A percentile compares a stretch with the other conserved stretches of the same genome.
phyloP scores from a whole-genome alignment of 2,329 filamentous ascomycete genomes.

The Zopfia rhizophila region DNA sequence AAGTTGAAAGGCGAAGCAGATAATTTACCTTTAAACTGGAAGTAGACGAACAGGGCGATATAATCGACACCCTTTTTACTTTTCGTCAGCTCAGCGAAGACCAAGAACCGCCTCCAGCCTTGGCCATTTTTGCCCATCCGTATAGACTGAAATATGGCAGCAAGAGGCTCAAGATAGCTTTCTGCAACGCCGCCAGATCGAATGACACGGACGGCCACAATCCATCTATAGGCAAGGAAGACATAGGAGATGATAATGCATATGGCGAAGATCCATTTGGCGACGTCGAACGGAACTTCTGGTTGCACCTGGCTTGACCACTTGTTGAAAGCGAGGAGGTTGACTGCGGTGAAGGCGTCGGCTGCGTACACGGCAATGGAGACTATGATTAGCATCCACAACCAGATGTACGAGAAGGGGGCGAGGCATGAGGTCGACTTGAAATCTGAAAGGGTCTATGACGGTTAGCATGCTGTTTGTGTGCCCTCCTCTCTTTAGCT shows the following conservation, averaged over 20 bases:
- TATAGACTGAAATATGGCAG: slow-evolving; percentile 84
- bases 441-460: slow-evolving; percentile 74
- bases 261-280: slow-evolving; percentile 93
- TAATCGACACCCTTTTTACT: slow-evolving; percentile 92
- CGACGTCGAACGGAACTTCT: slow-evolving; percentile 77
- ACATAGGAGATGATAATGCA: slow-evolving; percentile 93
- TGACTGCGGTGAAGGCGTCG: slow-evolving; percentile 93
- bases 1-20: neutral
- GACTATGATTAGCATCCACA: slow-evolving; percentile 82
- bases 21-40: slow-evolving; percentile 71
- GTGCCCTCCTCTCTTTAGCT: slow-evolving; percentile 1
- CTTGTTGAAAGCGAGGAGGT: slow-evolving; percentile 85
- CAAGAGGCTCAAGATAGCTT: slow-evolving; percentile 89
- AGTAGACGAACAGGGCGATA: slow-evolving; percentile 90
- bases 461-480: slow-evolving; percentile 30
- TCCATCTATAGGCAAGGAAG: slow-evolving; percentile 81
- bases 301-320: slow-evolving; percentile 89
- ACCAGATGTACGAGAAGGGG: slow-evolving; percentile 82
- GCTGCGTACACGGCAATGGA: slow-evolving; percentile 87
- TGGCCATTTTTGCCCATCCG: slow-evolving; percentile 74
- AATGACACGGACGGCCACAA: slow-evolving; percentile 84
- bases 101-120: slow-evolving; percentile 90
- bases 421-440: slow-evolving; percentile 81
- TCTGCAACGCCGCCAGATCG: slow-evolving; percentile 86
- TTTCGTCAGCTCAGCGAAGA: slow-evolving; percentile 90